A percentile compares a stretch with the other conserved stretches of the same genome.
Conservation (phyloP, 805 yeast genomes). For the Metschnikowia colocasiae region DNA sequence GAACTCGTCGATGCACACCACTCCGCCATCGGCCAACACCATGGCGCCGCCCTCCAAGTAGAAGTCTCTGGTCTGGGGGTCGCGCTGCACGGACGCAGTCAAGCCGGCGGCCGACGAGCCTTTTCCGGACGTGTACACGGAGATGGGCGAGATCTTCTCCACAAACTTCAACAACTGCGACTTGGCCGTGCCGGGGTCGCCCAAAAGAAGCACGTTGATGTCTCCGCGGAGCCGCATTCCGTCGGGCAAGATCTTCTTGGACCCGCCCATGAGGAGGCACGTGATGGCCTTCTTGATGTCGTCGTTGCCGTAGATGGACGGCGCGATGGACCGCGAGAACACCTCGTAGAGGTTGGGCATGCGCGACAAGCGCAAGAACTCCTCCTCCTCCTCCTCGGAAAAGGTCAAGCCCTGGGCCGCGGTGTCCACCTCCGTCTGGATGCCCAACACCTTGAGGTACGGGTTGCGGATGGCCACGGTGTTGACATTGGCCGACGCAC, state of each 20-base stretch:
- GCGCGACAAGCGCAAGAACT: slow-evolving; percentile 74
- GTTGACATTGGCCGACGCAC: slow-evolving; percentile 29
- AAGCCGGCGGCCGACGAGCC: slow-evolving; percentile 99
- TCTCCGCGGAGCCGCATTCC: slow-evolving; percentile 97
- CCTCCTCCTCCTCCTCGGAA: slow-evolving; percentile 92
- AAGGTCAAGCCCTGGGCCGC: slow-evolving; percentile 59
- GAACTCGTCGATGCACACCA: slow-evolving; percentile 97
- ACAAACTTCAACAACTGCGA: slow-evolving; percentile 94
- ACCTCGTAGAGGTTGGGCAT: slow-evolving; percentile 80
- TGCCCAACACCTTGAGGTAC: slow-evolving; percentile 80
- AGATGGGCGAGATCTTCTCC: slow-evolving; percentile 89
- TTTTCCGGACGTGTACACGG: slow-evolving; percentile 96
- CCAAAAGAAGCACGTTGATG: slow-evolving; percentile 84
- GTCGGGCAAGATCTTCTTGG: slow-evolving; percentile 87
- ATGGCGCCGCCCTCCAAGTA: slow-evolving; percentile 99
- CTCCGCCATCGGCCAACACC: slow-evolving; percentile 99
- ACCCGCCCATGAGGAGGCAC: slow-evolving; percentile 90
- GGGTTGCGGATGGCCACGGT: slow-evolving; percentile 94
- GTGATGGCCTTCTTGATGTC: slow-evolving; percentile 94
- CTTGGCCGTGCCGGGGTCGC: slow-evolving; percentile 99
- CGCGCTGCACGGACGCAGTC: slow-evolving; percentile 96
- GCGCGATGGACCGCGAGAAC: slow-evolving; percentile 89
- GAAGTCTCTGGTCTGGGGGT: slow-evolving; percentile 81
- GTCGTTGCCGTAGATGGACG: slow-evolving; percentile 89
- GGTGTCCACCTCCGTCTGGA: slow-evolving; percentile 77